Conservation (phyloP, 2,329 filamentous ascomycete species). For the Chaetothyriales sp. region DNA sequence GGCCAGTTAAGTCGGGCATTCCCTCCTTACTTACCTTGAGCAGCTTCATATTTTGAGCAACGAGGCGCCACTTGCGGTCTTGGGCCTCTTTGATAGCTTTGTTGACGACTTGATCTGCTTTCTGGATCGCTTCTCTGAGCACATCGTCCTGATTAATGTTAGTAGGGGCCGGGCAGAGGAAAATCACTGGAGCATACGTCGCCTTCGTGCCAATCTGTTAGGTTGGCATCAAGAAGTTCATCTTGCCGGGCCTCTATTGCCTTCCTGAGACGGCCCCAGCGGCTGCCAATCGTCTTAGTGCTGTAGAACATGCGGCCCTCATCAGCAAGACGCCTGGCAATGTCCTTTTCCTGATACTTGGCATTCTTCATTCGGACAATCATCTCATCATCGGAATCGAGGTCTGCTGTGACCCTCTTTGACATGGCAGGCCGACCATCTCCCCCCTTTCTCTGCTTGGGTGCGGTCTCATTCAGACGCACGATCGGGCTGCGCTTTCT, state of each 20-base stretch:
- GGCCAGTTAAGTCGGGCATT: slow-evolving; percentile 4
- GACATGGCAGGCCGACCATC: background rate
- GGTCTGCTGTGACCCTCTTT: slow-evolving; percentile 29
- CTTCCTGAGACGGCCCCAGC: slow-evolving; percentile 31
- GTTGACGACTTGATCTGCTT: slow-evolving; percentile 30
- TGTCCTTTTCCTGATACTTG: slow-evolving; percentile 27
- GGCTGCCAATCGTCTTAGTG: slow-evolving; percentile 33
- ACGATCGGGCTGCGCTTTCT: background rate
- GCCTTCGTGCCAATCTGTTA: slow-evolving; percentile 35
- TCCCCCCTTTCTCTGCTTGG: background rate
- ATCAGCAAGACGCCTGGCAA: slow-evolving; percentile 27
- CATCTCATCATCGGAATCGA: slow-evolving; percentile 35
- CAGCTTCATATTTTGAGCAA: slow-evolving; percentile 29
- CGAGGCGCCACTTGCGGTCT: slow-evolving; percentile 31
- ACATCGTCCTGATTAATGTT: slow-evolving; percentile 27
- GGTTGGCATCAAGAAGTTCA: slow-evolving; percentile 30
- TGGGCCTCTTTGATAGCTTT: slow-evolving; percentile 26
- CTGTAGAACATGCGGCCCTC: slow-evolving; percentile 31
- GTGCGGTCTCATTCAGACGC: background rate
- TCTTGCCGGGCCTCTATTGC: slow-evolving; percentile 30
- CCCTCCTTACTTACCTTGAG: slow-evolving; percentile 17
- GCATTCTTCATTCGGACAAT: slow-evolving; percentile 20
- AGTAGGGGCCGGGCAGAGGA: slow-evolving; percentile 1
- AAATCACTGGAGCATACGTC: slow-evolving; percentile 25
- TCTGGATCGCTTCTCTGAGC: slow-evolving; percentile 26